A percentile compares a stretch with the other conserved stretches of the same genome.
Evolutionary conservation across 2,329 filamentous ascomycete species (phyloP).

Genomic region (Botrytis fragariae): DNA sequence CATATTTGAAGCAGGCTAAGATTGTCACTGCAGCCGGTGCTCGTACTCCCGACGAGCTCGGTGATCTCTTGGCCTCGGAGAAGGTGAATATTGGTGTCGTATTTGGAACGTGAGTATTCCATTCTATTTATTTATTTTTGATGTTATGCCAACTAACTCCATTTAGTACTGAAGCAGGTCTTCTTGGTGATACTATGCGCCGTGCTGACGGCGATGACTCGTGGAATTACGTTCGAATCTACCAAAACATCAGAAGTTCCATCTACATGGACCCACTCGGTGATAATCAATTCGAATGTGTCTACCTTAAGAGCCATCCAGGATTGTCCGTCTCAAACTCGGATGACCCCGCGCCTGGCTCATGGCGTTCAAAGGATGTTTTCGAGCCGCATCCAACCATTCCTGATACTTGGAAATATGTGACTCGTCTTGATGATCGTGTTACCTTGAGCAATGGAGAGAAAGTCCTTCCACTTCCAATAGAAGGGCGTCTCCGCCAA

Average conservation of each 20-base stretch:
- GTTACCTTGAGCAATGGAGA: constrained; percentile 49
- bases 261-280: constrained; percentile 34
- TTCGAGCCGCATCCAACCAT: constrained; percentile 45
- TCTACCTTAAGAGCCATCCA: constrained; percentile 42
- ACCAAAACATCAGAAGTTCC: constrained; percentile 22
- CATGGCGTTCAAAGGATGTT: constrained; percentile 46
- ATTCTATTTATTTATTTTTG: background rate
- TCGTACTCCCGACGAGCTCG: constrained; percentile 58
- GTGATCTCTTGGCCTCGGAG: constrained; percentile 49
- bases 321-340: constrained; percentile 43
- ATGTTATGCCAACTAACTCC: background rate
- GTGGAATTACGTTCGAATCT: constrained; percentile 57
- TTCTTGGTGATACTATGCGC: constrained; percentile 57
- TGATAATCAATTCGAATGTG: constrained; percentile 34
- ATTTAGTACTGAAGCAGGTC: constrained; percentile 53
- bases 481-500: constrained; percentile 54
- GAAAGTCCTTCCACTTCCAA: constrained; percentile 47
- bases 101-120: constrained; percentile 45
- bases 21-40: constrained; percentile 57
- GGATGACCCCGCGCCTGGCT: constrained; percentile 44
- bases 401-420: constrained; percentile 46
- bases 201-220: constrained; percentile 49
- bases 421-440: constrained; percentile 46
- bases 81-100: constrained; percentile 55
- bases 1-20: constrained; percentile 45